These are phyloP conservation scores for Barnettozyma vustinii DNA, from an alignment of 805 yeast genomes.

Conservation along the genomic window DNA sequence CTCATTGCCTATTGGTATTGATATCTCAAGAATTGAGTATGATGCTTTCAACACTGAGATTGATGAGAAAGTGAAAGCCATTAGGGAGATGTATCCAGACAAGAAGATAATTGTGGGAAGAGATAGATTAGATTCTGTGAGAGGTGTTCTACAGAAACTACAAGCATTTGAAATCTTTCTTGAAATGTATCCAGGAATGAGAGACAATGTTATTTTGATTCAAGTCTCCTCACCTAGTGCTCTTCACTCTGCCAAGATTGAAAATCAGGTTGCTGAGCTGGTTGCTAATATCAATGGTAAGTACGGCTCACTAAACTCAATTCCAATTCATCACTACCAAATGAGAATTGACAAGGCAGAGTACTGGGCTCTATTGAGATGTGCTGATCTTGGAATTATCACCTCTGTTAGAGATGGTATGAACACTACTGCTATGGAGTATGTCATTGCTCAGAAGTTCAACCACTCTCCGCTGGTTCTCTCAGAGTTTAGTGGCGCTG, in stretches of 20 bases:
- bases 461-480: conserved; percentile 72
- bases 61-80: conserved; percentile 58
- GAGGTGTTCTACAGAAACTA: conserved; percentile 90
- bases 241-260: conserved; percentile 52
- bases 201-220: conserved; percentile 76
- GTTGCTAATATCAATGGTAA: conserved; percentile 78
- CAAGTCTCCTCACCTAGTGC: conserved; percentile 79
- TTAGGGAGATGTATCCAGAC: conserved; percentile 55
- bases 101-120: conserved; percentile 87
- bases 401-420: conserved; percentile 94
- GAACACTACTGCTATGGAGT: conserved; percentile 93
- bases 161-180: conserved; percentile 87
- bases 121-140: conserved; percentile 84
- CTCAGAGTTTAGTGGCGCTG: conserved; percentile 91
- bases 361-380: conserved; percentile 80
- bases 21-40: conserved; percentile 58
- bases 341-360: conserved; percentile 85
- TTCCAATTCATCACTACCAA: conserved; percentile 91
- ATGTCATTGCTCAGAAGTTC: conserved; percentile 77
- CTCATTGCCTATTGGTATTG: conserved; percentile 86
- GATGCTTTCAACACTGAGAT: conserved; percentile 45
- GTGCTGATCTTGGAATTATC: conserved; percentile 84
- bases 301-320: conserved; percentile 73
- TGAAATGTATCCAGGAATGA: conserved; percentile 90
- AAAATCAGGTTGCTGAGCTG: conserved; percentile 76